Evolutionary conservation across 202 grass and related monocot species (phyloP), one percentile per base, ranked within the genome.

Genomic region (Tripidium arundinaceum): DNA sequence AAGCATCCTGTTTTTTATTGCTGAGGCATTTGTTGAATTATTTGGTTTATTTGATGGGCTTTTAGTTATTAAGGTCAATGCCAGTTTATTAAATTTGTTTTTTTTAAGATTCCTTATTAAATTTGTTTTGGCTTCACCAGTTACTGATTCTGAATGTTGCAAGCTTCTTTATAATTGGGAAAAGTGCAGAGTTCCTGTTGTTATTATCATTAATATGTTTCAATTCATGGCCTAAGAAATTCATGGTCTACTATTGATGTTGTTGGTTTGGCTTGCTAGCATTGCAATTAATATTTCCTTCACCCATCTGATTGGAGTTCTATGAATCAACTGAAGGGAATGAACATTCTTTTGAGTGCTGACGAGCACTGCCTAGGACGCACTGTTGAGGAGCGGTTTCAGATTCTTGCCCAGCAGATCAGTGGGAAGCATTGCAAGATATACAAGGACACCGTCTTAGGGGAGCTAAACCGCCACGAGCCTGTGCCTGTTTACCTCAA

Each of bases 381-480:
- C 79, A 71, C 31, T 1, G 70, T 72, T 5, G 79, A 91, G 24
- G 83, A 95, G 19, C 75, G 77, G 72, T 95, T 93, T 70, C 89
- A 86, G 78, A 91, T 99, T 55, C 62, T 34, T 54, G 72, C 49
- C 64, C 15, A 28, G 13, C 49, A 75, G 0, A 54, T 96, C 62
- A 99, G 96, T 22, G 83, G 74, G 78, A 95, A 19, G 47, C 96
- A 99, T 81, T 99, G 96, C 83, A 87, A 62, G 83, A 88, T 99
- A 79, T 93, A 90, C 55, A 89, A 71, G 87, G 92, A 98, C 46
- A 90, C 68, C 1, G 79, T 85, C 22, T 73, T 89, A 27, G 79
- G 83, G 19, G 85, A 88, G 57, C 52, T 85, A 5, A 63, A 67
- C 29, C 86, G 71, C 3, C n/a, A 81, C 3, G 63, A 79, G 16